phyloP scores from a whole-genome alignment of 148 eudicot genomes.

The Silene uniflora region DNA sequence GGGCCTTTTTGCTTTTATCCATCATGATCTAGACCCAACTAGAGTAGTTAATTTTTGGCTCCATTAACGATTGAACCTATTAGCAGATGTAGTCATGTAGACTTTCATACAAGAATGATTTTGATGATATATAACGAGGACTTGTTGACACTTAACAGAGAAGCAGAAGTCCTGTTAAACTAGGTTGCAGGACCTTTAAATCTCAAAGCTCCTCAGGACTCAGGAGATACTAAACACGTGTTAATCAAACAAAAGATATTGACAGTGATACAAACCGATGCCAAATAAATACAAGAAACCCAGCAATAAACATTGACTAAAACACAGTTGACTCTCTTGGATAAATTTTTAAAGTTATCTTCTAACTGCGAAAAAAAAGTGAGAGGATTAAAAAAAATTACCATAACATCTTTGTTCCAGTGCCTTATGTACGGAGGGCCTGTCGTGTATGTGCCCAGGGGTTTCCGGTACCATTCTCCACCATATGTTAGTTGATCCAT shows the following conservation, averaged over 20 bases:
- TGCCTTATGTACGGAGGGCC: constrained; percentile 75
- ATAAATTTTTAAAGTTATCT: not conserved
- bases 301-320: not conserved
- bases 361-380: not conserved
- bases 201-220: not conserved
- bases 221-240: not conserved
- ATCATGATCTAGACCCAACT: not conserved
- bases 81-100: not conserved
- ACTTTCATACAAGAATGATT: not conserved
- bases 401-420: constrained; percentile 65
- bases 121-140: not conserved
- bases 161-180: not conserved
- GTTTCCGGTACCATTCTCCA: constrained; percentile 79
- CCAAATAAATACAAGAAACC: not conserved
- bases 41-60: not conserved
- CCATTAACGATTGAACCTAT: not conserved
- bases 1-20: not conserved
- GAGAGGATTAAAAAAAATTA: constrained; percentile 21
- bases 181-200: not conserved
- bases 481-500: constrained; percentile 81
- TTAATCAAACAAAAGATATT: not conserved
- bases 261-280: not conserved
- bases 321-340: not conserved
- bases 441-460: constrained; percentile 71
- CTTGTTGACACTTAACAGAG: not conserved